A percentile compares a stretch with the other conserved stretches of the same genome.
Conservation (phyloP, 2,329 filamentous ascomycete genomes). For the Monosporascus ibericus region DNA sequence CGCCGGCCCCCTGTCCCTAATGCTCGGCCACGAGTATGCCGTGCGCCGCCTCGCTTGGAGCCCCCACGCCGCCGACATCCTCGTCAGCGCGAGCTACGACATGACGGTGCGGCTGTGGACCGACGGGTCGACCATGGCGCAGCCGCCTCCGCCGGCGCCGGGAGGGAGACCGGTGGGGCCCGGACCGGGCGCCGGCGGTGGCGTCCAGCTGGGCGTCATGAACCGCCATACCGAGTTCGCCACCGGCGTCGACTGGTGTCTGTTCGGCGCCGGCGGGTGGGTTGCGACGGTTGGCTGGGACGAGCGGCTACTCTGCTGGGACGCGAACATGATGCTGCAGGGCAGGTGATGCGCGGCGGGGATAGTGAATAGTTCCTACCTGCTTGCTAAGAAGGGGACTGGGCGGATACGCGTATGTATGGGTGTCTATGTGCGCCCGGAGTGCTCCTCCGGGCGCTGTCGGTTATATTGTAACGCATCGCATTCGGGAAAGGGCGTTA, state of each 20-base stretch:
- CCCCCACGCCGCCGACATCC: slow-evolving; percentile 81
- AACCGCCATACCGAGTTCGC: slow-evolving; percentile 92
- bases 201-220: slow-evolving; percentile 78
- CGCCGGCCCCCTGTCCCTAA: slow-evolving; percentile 64
- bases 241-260: slow-evolving; percentile 94
- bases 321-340: slow-evolving; percentile 49
- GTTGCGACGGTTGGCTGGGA: slow-evolving; percentile 94
- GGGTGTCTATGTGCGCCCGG: too few species aligned
- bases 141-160: neutral
- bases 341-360: slow-evolving; percentile 9
- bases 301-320: slow-evolving; percentile 85
- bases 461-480: too few species aligned
- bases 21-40: slow-evolving; percentile 87
- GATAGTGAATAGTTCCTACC: too few species aligned
- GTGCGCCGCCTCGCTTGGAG: slow-evolving; percentile 84
- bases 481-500: too few species aligned
- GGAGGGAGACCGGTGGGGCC: slow-evolving; percentile 17
- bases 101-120: slow-evolving; percentile 97
- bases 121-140: slow-evolving; percentile 51
- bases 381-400: too few species aligned
- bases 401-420: too few species aligned
- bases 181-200: slow-evolving; percentile 38
- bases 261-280: slow-evolving; percentile 95
- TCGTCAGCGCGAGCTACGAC: slow-evolving; percentile 90
- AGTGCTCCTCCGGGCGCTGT: too few species aligned